phyloP scores from a whole-genome alignment of 164 flowering plant genomes.

The Berberis thunbergii region DNA sequence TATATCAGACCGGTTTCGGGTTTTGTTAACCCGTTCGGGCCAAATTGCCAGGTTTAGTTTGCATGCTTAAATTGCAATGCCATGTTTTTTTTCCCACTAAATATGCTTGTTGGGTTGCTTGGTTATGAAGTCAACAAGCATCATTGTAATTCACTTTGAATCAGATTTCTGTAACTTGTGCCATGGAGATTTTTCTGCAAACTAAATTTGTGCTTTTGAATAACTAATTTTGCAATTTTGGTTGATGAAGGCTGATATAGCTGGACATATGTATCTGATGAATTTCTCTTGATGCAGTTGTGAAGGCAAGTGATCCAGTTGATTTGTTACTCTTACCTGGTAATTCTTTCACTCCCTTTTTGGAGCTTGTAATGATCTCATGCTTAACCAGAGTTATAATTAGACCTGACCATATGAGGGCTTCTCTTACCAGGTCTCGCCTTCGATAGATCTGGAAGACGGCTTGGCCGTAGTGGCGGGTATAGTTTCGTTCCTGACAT shows the following conservation, averaged over 20 bases:
- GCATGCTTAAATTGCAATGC: too few relatives aligned
- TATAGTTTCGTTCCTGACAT: constrained; percentile 19
- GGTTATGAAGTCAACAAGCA: too few relatives aligned
- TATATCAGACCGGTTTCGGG: too few relatives aligned
- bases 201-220: too few relatives aligned
- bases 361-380: background rate
- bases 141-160: background rate
- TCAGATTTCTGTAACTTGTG: background rate
- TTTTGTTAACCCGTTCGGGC: too few relatives aligned
- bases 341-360: constrained; percentile 9
- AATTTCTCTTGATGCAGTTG: constrained; percentile 41
- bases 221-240: background rate
- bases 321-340: constrained; percentile 90
- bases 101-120: too few relatives aligned
- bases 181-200: background rate
- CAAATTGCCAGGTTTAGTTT: too few relatives aligned
- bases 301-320: constrained; percentile 77
- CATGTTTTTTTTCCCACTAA: too few relatives aligned
- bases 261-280: constrained; percentile 6
- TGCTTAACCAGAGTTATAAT: background rate
- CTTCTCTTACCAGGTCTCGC: constrained; percentile 61
- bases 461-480: constrained; percentile 99
- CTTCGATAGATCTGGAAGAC: constrained; percentile 88
- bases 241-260: background rate
- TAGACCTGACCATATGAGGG: constrained; percentile 1